Evolutionary conservation across 176 grass and related monocot species (phyloP).

Genomic region (Eleusine indica): DNA sequence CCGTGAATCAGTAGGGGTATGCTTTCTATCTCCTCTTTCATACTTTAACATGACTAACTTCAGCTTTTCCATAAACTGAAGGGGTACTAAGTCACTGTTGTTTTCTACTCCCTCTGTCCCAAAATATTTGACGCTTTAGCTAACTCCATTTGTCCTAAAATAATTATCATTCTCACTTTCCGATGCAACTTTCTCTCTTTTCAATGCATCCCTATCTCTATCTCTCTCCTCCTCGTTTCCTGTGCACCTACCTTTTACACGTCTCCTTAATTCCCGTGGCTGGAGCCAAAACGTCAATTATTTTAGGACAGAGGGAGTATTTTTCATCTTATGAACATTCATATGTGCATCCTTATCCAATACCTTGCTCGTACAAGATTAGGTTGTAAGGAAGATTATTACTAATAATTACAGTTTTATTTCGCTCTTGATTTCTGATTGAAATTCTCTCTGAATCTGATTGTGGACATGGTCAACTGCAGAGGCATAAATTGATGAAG

Average conservation of each 20-base stretch:
- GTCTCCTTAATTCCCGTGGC: too few relatives aligned
- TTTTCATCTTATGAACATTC: slow-evolving; percentile 16
- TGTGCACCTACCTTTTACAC: too few relatives aligned
- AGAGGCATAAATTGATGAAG: slow-evolving; percentile 92
- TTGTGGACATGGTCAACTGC: slow-evolving; percentile 43
- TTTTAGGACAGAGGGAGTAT: background rate
- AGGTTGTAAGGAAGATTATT: background rate
- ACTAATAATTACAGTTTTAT: slow-evolving; percentile 4
- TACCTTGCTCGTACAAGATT: background rate
- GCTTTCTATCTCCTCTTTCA: slow-evolving; percentile 39
- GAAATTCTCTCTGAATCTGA: slow-evolving; percentile 31
- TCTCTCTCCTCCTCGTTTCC: too few relatives aligned
- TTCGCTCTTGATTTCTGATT: slow-evolving; percentile 28
- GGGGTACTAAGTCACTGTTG: background rate
- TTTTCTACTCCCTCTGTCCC: background rate
- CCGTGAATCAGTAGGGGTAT: slow-evolving; percentile 59
- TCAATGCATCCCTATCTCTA: too few relatives aligned
- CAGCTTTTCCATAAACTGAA: slow-evolving; percentile 13
- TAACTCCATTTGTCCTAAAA: too few relatives aligned
- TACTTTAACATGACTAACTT: slow-evolving; percentile 27
- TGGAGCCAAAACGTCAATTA: too few relatives aligned
- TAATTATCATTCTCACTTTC: too few relatives aligned
- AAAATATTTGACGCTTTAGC: too few relatives aligned
- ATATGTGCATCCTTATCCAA: slow-evolving; percentile 14
- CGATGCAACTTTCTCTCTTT: too few relatives aligned